These are phyloP conservation scores for Penicillium salamii DNA, from an alignment of 495 filamentous ascomycete genomes.

Conservation along the genomic window DNA sequence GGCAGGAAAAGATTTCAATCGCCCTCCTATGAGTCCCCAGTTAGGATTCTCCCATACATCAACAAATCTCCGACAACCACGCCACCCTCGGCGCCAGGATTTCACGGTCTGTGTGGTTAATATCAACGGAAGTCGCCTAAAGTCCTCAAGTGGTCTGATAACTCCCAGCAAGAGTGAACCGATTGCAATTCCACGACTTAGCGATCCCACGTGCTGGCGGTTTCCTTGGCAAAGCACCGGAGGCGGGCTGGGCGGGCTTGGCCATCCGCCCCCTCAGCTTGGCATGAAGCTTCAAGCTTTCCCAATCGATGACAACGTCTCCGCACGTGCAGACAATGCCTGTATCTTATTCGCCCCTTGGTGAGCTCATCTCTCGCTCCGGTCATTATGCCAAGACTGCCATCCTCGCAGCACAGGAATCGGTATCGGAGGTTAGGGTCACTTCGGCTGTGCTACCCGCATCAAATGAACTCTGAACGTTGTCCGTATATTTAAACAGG, in stretches of 20 bases:
- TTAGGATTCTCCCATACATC: too few species aligned
- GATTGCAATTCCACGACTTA: too few species aligned
- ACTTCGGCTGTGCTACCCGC: not conserved
- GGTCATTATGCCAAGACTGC: not conserved
- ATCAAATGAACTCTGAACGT: not conserved
- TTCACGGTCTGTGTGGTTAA: too few species aligned
- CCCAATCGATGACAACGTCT: not conserved
- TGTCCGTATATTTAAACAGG: not conserved
- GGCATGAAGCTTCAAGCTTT: constrained; percentile 7
- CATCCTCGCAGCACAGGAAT: not conserved
- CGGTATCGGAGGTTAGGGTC: constrained; percentile 4
- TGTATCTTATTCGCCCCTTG: constrained; percentile 1
- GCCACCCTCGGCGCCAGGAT: too few species aligned
- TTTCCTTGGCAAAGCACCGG: not conserved
- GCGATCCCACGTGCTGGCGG: not conserved
- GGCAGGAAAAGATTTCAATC: too few species aligned
- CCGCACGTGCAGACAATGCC: constrained; percentile 10
- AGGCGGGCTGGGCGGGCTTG: not conserved
- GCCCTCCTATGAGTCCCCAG: too few species aligned
- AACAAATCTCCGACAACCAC: too few species aligned
- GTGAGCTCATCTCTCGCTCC: not conserved
- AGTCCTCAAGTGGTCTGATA: too few species aligned
- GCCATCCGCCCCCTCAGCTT: constrained; percentile 3
- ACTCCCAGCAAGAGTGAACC: too few species aligned
- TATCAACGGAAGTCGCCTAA: too few species aligned